These are phyloP conservation scores for Fusarium paranaense DNA, from an alignment of 2,329 filamentous ascomycete species.

Conservation along the genomic window DNA sequence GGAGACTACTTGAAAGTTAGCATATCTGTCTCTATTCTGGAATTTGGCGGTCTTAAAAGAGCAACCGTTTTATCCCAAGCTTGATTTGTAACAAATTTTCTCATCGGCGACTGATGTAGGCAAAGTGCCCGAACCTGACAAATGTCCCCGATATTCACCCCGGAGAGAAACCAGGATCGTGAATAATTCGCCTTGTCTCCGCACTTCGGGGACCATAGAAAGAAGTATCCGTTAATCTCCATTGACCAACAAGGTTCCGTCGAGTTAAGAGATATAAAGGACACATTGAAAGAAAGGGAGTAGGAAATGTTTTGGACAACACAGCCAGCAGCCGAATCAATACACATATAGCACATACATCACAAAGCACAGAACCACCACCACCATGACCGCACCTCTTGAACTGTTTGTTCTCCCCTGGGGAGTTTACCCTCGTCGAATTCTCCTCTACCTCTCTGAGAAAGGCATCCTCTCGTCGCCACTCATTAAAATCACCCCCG, in stretches of 20 bases:
- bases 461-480: slow-evolving; percentile 15
- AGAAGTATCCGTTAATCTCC: background rate
- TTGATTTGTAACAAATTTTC: background rate
- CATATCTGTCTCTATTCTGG: background rate
- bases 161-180: background rate
- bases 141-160: background rate
- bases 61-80: background rate
- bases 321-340: background rate
- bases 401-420: slow-evolving; percentile 29
- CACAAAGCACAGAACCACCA: background rate
- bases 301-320: background rate
- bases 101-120: background rate
- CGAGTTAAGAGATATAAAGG: background rate
- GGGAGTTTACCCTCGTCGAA: slow-evolving; percentile 28
- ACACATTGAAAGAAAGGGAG: background rate
- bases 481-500: slow-evolving; percentile 12
- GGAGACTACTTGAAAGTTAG: background rate
- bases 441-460: slow-evolving; percentile 26
- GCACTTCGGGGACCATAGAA: background rate
- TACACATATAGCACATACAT: background rate
- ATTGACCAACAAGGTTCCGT: background rate
- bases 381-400: slow-evolving; percentile 10
- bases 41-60: background rate
- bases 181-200: background rate
- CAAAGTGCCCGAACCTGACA: background rate